Evolutionary conservation across 768 basidiomycete genomes (phyloP).

Genomic region (Neoboletus subvelutipes): DNA sequence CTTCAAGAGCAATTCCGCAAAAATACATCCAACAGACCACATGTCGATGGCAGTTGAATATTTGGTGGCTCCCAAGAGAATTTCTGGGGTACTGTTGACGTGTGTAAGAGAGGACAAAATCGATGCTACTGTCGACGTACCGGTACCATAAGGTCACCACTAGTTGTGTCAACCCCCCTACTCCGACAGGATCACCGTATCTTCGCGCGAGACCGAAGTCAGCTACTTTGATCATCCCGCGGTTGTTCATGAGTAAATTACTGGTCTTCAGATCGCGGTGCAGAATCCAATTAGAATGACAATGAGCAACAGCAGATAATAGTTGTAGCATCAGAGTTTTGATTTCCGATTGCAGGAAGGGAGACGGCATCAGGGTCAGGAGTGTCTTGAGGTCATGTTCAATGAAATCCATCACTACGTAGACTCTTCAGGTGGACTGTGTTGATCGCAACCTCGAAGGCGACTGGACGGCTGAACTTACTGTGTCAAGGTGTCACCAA

Average conservation of each 20-base stretch:
- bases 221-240: constrained; percentile 97
- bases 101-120: constrained; percentile 11
- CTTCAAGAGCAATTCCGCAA: constrained; percentile 91
- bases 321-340: constrained; percentile 96
- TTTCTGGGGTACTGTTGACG: constrained; percentile 80
- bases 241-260: constrained; percentile 98
- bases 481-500: constrained; percentile 98
- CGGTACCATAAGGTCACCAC: constrained; percentile 99
- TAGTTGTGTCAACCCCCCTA: constrained; percentile 96
- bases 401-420: constrained; percentile 99
- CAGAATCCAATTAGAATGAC: constrained; percentile 96
- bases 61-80: constrained; percentile 86
- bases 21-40: constrained; percentile 99
- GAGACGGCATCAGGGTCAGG: constrained; percentile 90
- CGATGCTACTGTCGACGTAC: constrained; percentile 44
- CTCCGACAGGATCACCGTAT: constrained; percentile 94
- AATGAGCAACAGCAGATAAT: constrained; percentile 88
- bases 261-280: constrained; percentile 98
- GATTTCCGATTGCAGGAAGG: constrained; percentile 96
- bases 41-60: constrained; percentile 97
- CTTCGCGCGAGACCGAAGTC: constrained; percentile 96
- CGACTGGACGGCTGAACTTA: constrained; percentile 49
- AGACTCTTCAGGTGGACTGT: constrained; percentile 61
- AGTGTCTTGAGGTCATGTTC: constrained; percentile 99
- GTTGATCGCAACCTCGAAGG: constrained; percentile 8